These are phyloP conservation scores for Cryptosporidium meleagridis DNA, from an alignment of 169 alveolate species.

Conservation along the genomic window DNA sequence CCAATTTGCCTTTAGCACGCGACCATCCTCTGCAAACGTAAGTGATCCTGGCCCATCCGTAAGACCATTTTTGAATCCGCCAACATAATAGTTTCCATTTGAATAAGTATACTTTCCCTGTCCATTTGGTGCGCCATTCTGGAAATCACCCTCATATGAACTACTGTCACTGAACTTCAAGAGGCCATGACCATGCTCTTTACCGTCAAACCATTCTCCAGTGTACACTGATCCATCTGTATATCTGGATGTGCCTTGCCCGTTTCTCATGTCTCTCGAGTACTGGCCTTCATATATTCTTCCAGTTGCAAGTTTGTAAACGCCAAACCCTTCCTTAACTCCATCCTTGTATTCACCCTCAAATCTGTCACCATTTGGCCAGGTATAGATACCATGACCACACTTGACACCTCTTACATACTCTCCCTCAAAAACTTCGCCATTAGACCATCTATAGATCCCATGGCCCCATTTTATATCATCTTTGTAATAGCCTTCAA, in stretches of 20 bases:
- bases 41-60: constrained; percentile 74
- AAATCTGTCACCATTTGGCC: constrained; percentile 79
- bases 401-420: constrained; percentile 80
- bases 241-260: constrained; percentile 84
- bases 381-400: constrained; percentile 81
- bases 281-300: constrained; percentile 82
- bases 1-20: constrained; percentile 77
- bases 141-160: constrained; percentile 77
- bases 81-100: constrained; percentile 76
- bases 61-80: constrained; percentile 70
- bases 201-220: constrained; percentile 78
- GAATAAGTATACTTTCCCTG: constrained; percentile 73
- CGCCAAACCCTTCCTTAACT: constrained; percentile 77
- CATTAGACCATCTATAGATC: constrained; percentile 82
- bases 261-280: constrained; percentile 80
- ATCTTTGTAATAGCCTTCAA: constrained; percentile 93
- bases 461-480: constrained; percentile 96
- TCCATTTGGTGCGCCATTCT: constrained; percentile 77
- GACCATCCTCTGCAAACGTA: constrained; percentile 67
- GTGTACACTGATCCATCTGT: constrained; percentile 83
- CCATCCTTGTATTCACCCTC: constrained; percentile 81
- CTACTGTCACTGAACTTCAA: constrained; percentile 77
- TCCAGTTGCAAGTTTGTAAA: constrained; percentile 77
- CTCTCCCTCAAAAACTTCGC: constrained; percentile 79
- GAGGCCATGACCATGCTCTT: constrained; percentile 79